A percentile compares a stretch with the other conserved stretches of the same genome.
Conservation (phyloP, 768 basidiomycete species). For the Postia placenta region DNA sequence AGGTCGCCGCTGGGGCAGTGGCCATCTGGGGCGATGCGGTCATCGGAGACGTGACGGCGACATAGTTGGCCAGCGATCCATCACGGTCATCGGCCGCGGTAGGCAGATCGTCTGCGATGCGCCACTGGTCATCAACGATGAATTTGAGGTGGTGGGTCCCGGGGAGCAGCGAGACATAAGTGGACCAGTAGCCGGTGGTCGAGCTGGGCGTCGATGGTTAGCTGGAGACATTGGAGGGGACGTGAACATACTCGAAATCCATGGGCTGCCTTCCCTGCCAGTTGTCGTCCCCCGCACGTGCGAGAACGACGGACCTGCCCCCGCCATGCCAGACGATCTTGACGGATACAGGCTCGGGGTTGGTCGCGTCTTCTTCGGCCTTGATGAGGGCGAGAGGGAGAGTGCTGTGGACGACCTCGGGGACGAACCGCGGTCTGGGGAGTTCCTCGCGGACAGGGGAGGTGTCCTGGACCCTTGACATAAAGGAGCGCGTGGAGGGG, state of each 20-base stretch:
- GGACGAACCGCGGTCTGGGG: slow-evolving; percentile 35
- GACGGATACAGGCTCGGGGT: slow-evolving; percentile 30
- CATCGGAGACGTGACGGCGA: slow-evolving; percentile 50
- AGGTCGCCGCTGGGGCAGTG: slow-evolving; percentile 13
- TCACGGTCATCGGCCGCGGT: slow-evolving; percentile 85
- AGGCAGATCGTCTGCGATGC: slow-evolving; percentile 71
- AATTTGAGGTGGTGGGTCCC: slow-evolving; percentile 95
- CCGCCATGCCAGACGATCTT: slow-evolving; percentile 64
- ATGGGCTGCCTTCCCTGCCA: slow-evolving; percentile 68
- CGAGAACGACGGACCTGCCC: slow-evolving; percentile 58
- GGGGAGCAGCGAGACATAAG: slow-evolving; percentile 56
- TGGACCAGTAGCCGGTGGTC: slow-evolving; percentile 30
- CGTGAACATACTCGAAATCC: slow-evolving; percentile 51
- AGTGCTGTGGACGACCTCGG: slow-evolving; percentile 55
- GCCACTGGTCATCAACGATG: slow-evolving; percentile 87
- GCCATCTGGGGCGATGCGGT: slow-evolving; percentile 27
- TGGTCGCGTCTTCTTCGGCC: slow-evolving; percentile 25
- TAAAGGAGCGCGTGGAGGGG: slow-evolving; percentile 39
- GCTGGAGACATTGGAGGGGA: not conserved
- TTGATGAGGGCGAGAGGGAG: slow-evolving; percentile 50
- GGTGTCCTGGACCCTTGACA: slow-evolving; percentile 15
- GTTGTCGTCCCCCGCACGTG: slow-evolving; percentile 67
- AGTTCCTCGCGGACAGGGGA: slow-evolving; percentile 22
- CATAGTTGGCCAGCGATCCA: slow-evolving; percentile 91
- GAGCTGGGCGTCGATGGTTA: slow-evolving; percentile 15